Evolutionary conservation across 1,284 basidiomycete genomes (phyloP).

Genomic region (Termitomyces sp.): DNA sequence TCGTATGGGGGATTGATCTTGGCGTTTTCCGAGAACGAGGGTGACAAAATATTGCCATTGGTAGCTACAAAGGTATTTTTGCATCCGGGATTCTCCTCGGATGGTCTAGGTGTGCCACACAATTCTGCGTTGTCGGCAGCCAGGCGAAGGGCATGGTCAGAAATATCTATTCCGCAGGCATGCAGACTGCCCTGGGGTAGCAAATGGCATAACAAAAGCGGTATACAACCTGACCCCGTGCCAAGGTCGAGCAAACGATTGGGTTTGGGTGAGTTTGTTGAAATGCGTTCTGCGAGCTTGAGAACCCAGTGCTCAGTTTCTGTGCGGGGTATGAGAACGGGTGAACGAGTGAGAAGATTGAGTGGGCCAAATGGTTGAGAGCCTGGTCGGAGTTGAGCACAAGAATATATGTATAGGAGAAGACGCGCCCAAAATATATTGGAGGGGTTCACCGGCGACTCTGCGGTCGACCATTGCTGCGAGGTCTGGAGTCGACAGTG

Average conservation of each 20-base stretch:
- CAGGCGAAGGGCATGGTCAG: slow-evolving; percentile 61
- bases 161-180: slow-evolving; percentile 72
- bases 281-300: slow-evolving; percentile 44
- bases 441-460: slow-evolving; percentile 72
- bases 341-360: slow-evolving; percentile 63
- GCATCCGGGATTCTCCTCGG: slow-evolving; percentile 15
- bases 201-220: slow-evolving; percentile 69
- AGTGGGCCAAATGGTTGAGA: slow-evolving; percentile 86
- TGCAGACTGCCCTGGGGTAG: slow-evolving; percentile 47
- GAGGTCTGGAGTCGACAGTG: slow-evolving; percentile 25
- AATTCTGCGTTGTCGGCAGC: slow-evolving; percentile 64
- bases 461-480: slow-evolving; percentile 53
- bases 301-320: slow-evolving; percentile 85
- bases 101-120: slow-evolving; percentile 34
- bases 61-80: slow-evolving; percentile 46
- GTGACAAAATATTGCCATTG: slow-evolving; percentile 44
- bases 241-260: slow-evolving; percentile 77
- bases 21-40: slow-evolving; percentile 32
- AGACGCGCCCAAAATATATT: slow-evolving; percentile 80
- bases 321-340: slow-evolving; percentile 85
- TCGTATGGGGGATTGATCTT: slow-evolving; percentile 53
- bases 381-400: slow-evolving; percentile 41
- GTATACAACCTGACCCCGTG: slow-evolving; percentile 87
- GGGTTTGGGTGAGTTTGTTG: slow-evolving; percentile 35
- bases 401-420: slow-evolving; percentile 12